Base-by-base conservation (phyloP, 1,284 basidiomycete genomes). In the Irpex sp. region DNA sequence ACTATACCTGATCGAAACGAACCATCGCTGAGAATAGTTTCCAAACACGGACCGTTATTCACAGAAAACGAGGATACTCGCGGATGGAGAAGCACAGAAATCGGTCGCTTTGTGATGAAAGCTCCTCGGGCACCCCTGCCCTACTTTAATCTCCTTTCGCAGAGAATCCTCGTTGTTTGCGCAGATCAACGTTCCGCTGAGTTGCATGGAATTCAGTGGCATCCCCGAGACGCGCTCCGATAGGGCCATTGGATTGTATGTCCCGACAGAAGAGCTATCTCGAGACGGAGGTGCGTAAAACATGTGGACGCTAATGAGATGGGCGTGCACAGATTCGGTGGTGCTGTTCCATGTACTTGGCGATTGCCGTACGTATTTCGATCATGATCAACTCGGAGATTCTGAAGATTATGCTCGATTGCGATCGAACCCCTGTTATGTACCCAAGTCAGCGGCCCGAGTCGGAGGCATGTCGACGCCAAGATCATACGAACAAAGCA, bases 341-440 rank as follows among this genome's bases (percentile, higher is more conserved):
- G 8, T 52, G 34, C 55, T 38, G 34, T 62, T 37, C 54, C 26
- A 49, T 37, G 3, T 13, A 11, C 17, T 19, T 62, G 61, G 61
- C 61, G 61, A 62, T 62, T 57, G 61, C 61, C 61, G 61, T 38
- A 19, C 52, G 52, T 17, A 9, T 17, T 26, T 62, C 61, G 61
- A 62, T 62, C 61, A 44, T 62, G 61, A 62, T 62, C 61, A 62
- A 44, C 36, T 36, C 21, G n/a, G 49, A 26, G 17, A 52, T 19
- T 52, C 40, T 44, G 40, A 44, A 44, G 40, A 44, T 44, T 15
- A 44, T 44, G 4, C 40, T 44, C 40, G 40, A 44, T 44, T 44
- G 40, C 40, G 40, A 26, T 26, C 26, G 26, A 26, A 26, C 26
- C 26, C 26, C 26, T 26, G 26, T 26, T 26, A 26, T 26, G 26